These are phyloP conservation scores for Solanum infundibuliforme DNA, from an alignment of 257 asterid species.

Conservation along the genomic window DNA sequence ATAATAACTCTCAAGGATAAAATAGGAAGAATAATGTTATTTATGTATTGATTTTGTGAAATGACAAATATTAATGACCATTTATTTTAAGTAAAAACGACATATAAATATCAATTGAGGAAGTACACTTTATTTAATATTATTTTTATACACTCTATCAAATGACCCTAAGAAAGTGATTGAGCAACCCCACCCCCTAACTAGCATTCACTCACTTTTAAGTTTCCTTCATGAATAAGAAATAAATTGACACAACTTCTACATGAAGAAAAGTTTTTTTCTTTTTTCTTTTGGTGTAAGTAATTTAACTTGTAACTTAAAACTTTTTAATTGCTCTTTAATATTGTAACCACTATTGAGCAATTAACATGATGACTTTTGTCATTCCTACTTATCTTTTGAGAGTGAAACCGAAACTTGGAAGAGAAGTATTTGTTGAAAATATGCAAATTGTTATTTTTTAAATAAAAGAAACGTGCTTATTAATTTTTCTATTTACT, in stretches of 20 bases:
- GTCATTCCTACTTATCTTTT: not conserved
- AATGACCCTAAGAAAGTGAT: not conserved
- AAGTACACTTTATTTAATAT: too few relatives aligned
- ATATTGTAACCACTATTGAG: not conserved
- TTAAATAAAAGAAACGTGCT: not conserved
- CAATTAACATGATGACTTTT: not conserved
- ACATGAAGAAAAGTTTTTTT: not conserved
- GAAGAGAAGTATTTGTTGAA: not conserved
- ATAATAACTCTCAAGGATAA: not conserved
- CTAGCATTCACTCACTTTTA: not conserved
- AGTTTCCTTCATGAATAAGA: not conserved
- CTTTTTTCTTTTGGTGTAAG: not conserved
- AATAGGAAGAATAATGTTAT: not conserved
- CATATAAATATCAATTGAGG: not conserved
- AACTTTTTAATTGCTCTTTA: not conserved
- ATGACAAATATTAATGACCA: too few relatives aligned
- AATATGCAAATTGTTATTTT: not conserved
- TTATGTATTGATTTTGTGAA: too few relatives aligned
- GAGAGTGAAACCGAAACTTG: not conserved
- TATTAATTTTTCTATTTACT: not conserved
- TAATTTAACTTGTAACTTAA: not conserved
- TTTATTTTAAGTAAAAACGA: too few relatives aligned
- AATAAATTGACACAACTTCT: not conserved
- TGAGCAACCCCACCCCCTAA: not conserved
- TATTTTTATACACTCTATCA: too few relatives aligned